phyloP scores from a whole-genome alignment of 2,329 filamentous ascomycete genomes.

The Aureobasidium vineae region DNA sequence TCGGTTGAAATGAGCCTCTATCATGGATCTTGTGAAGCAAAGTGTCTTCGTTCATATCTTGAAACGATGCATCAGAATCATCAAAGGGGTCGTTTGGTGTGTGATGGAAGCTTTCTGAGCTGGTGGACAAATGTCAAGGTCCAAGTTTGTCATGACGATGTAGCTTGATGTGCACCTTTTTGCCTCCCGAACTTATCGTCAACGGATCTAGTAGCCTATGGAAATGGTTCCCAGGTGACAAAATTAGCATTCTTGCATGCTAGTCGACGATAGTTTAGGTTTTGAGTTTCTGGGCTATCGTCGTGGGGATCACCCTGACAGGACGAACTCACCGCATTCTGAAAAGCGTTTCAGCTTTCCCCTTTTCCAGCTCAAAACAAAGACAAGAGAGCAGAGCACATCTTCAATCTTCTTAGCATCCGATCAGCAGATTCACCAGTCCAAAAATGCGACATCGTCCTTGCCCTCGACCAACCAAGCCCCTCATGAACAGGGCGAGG shows the following conservation, averaged over 20 bases:
- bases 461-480: not conserved
- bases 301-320: not conserved
- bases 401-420: not conserved
- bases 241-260: not conserved
- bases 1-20: too few species aligned
- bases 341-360: slow-evolving; percentile 11
- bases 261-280: not conserved
- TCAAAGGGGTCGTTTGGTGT: too few species aligned
- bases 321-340: not conserved
- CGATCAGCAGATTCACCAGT: not conserved
- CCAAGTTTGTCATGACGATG: too few species aligned
- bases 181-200: too few species aligned
- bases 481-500: slow-evolving; percentile 17
- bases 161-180: too few species aligned
- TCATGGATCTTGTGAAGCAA: too few species aligned
- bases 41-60: too few species aligned
- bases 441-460: slow-evolving; percentile 17
- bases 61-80: too few species aligned
- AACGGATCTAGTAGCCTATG: too few species aligned
- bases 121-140: too few species aligned
- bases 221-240: not conserved
- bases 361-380: not conserved
- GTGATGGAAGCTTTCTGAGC: too few species aligned
- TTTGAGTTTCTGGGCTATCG: not conserved
- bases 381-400: not conserved